Conservation (phyloP, 352 stramenopile species). For the Phytophthora sojae region DNA sequence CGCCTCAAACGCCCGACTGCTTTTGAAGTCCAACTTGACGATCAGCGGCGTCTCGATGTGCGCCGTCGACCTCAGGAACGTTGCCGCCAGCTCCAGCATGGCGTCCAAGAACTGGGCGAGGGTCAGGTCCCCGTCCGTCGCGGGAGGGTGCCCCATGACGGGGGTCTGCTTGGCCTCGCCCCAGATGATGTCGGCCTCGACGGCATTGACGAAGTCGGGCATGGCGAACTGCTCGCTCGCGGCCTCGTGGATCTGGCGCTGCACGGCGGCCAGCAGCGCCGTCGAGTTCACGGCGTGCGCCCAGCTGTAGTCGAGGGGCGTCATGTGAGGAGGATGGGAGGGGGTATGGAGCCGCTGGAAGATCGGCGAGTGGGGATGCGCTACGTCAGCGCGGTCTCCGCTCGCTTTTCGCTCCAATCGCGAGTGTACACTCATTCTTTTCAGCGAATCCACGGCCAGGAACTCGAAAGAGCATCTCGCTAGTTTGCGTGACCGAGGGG, state of each 20-base stretch:
- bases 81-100: constrained; percentile 48
- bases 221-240: constrained; percentile 24
- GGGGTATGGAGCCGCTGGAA: constrained; percentile 19
- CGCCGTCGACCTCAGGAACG: constrained; percentile 12
- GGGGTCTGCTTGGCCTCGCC: constrained; percentile 50
- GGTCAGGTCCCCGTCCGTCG: constrained; percentile 61
- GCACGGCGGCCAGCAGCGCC: constrained; percentile 39
- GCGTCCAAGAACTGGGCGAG: constrained; percentile 52
- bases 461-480: constrained; percentile 24
- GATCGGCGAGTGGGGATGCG: constrained; percentile 30
- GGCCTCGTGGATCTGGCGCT: constrained; percentile 38
- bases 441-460: constrained; percentile 9
- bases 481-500: constrained; percentile 20
- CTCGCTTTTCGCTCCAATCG: constrained; percentile 16
- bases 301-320: constrained; percentile 67
- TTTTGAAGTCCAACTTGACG: constrained; percentile 84
- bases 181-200: constrained; percentile 82
- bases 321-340: constrained; percentile 33
- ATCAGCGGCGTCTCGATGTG: constrained; percentile 55
- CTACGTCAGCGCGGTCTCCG: constrained; percentile 10
- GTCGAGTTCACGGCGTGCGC: constrained; percentile 72
- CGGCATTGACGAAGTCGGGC: constrained; percentile 55
- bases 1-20: constrained; percentile 51
- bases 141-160: constrained; percentile 76
- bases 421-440: constrained; percentile 7